A percentile compares a stretch with the other conserved stretches of the same genome.
These are phyloP conservation scores for Candida orba DNA, from an alignment of 805 yeast species.

Conservation along the genomic window DNA sequence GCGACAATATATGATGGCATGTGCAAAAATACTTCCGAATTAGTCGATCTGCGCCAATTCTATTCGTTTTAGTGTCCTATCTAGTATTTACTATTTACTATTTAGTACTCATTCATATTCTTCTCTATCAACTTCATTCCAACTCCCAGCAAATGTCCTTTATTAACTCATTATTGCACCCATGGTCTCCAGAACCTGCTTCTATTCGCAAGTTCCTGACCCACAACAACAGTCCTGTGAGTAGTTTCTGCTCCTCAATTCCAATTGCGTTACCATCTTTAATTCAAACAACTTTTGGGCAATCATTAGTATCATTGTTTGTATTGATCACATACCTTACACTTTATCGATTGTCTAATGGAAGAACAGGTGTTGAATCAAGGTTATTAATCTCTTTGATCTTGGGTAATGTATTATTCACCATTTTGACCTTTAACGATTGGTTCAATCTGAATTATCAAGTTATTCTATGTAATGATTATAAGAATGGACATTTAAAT, in stretches of 20 bases:
- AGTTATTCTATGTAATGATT: slow-evolving; percentile 22
- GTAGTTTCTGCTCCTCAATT: slow-evolving; percentile 16
- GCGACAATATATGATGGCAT: no score
- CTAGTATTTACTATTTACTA: no score
- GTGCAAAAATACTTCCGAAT: no score
- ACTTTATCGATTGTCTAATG: slow-evolving; percentile 4
- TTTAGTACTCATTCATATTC: no score
- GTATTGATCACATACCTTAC: slow-evolving; percentile 10
- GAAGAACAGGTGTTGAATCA: slow-evolving; percentile 16
- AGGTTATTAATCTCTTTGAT: slow-evolving; percentile 18
- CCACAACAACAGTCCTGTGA: slow-evolving; percentile 22
- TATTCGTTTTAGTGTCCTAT: no score
- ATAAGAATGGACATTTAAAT: slow-evolving; percentile 21
- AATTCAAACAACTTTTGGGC: slow-evolving; percentile 21
- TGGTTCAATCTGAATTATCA: slow-evolving; percentile 21
- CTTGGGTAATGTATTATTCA: slow-evolving; percentile 15
- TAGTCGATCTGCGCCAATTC: no score
- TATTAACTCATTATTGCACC: slow-evolving; percentile 7
- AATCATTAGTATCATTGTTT: slow-evolving; percentile 12
- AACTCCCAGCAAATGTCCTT: not conserved
- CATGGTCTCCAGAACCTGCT: not conserved
- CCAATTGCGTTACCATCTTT: slow-evolving; percentile 21
- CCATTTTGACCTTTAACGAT: slow-evolving; percentile 15
- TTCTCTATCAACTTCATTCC: no score
- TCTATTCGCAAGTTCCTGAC: slow-evolving; percentile 14